Evolutionary conservation across 805 yeast genomes (phyloP).

Genomic region (Hanseniaspora singularis): DNA sequence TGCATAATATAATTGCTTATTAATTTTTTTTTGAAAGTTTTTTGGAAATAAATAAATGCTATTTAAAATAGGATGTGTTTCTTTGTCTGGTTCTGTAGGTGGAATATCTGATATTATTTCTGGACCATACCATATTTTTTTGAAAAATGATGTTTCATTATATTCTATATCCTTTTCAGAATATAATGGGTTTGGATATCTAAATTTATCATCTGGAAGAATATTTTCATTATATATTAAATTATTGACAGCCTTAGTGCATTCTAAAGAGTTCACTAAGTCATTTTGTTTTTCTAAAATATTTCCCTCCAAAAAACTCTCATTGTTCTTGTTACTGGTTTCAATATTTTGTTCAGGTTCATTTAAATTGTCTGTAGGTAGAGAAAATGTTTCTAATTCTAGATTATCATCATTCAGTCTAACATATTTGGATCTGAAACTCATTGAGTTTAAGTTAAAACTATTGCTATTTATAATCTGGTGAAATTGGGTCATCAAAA

Average conservation of each 20-base stretch:
- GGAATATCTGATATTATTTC: constrained; percentile 35
- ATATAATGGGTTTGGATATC: not conserved
- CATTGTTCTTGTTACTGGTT: too few relatives aligned
- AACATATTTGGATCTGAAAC: constrained; percentile 9
- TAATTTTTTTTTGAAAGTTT: constrained; percentile 28
- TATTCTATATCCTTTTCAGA: constrained; percentile 20
- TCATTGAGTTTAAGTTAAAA: not conserved
- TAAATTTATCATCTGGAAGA: not conserved
- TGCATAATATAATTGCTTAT: constrained; percentile 38
- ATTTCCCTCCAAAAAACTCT: too few relatives aligned
- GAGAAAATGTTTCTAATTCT: constrained; percentile 10
- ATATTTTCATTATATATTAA: not conserved
- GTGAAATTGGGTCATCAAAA: not conserved
- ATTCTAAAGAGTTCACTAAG: too few relatives aligned
- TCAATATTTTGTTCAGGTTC: not conserved
- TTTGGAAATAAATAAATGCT: constrained; percentile 37
- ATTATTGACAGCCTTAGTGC: not conserved
- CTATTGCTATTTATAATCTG: not conserved
- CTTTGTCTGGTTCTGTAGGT: constrained; percentile 24
- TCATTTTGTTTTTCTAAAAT: too few relatives aligned
- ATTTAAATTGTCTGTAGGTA: not conserved
- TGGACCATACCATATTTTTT: constrained; percentile 49
- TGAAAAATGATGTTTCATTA: constrained; percentile 21
- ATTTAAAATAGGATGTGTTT: not conserved
- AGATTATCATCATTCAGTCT: constrained; percentile 11